phyloP scores from a whole-genome alignment of 495 filamentous ascomycete species.

The Neurospora hispaniola region DNA sequence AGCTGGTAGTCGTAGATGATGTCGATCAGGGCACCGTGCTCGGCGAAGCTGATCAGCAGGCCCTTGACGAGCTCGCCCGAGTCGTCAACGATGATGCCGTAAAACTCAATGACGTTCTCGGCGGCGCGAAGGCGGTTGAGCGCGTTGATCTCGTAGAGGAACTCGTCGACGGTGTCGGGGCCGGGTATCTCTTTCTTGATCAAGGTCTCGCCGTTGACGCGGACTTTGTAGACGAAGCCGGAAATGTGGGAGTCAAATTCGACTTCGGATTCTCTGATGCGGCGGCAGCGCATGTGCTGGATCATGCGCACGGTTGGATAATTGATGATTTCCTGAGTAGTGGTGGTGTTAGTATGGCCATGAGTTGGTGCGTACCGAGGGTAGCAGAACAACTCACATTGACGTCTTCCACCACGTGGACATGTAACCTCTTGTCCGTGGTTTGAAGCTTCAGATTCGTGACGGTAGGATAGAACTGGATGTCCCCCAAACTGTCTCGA shows the following conservation, averaged over 20 bases:
- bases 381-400: slow-evolving; percentile 39
- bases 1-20: slow-evolving; percentile 67
- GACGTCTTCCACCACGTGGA: slow-evolving; percentile 95
- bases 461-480: slow-evolving; percentile 90
- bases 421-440: slow-evolving; percentile 77
- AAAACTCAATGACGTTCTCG: slow-evolving; percentile 73
- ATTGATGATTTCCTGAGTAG: slow-evolving; percentile 63
- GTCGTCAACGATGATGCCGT: slow-evolving; percentile 83
- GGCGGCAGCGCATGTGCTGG: slow-evolving; percentile 59
- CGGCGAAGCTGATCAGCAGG: slow-evolving; percentile 79
- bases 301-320: slow-evolving; percentile 72
- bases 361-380: background rate
- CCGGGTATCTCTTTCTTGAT: slow-evolving; percentile 99
- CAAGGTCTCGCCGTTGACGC: slow-evolving; percentile 51
- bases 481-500: slow-evolving; percentile 78
- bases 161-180: slow-evolving; percentile 92
- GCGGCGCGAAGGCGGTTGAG: slow-evolving; percentile 65
- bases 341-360: slow-evolving; percentile 7
- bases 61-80: slow-evolving; percentile 67
- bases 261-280: slow-evolving; percentile 60
- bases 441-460: slow-evolving; percentile 95
- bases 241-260: slow-evolving; percentile 88
- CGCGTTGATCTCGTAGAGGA: slow-evolving; percentile 95
- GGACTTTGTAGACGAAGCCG: slow-evolving; percentile 95
- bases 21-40: slow-evolving; percentile 83